These are phyloP conservation scores for Pestalotiopsis sp. DNA, from an alignment of 2,329 filamentous ascomycete genomes.

Conservation along the genomic window DNA sequence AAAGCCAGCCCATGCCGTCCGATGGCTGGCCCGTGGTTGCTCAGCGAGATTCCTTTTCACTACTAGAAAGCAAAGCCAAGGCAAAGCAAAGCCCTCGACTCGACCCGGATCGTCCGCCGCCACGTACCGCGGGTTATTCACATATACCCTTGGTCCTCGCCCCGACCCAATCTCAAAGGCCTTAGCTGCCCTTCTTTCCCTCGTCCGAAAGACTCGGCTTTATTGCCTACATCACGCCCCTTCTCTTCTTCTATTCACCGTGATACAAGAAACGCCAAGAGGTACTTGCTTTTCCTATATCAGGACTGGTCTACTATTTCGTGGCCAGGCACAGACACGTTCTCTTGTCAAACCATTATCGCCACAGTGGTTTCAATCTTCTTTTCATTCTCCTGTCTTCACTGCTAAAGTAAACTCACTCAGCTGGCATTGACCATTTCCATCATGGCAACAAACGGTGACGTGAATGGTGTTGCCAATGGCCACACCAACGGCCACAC, in stretches of 20 bases:
- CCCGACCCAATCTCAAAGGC: neutral
- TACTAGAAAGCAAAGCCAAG: neutral
- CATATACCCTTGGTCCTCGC: neutral
- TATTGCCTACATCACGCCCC: neutral
- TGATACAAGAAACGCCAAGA: neutral
- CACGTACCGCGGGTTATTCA: neutral
- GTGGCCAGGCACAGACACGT: neutral
- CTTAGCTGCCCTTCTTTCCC: neutral
- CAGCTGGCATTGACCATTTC: neutral
- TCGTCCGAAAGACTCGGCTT: neutral
- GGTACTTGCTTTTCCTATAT: neutral
- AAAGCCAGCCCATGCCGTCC: neutral
- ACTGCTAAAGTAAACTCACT: neutral
- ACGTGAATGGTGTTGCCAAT: slow-evolving; percentile 1
- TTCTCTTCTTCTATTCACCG: neutral
- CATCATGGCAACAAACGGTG: slow-evolving; percentile 17
- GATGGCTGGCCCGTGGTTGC: neutral
- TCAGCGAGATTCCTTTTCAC: neutral
- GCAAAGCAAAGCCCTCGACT: neutral
- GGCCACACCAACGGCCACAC: slow-evolving; percentile 5
- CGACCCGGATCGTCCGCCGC: neutral
- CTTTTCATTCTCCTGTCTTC: neutral
- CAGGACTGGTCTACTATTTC: neutral
- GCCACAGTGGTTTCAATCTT: neutral
- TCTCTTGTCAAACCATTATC: neutral